Percentiles rank a stretch among this genome's conserved stretches.
Evolutionary conservation across 257 asterid genomes (phyloP).

Genomic region (Misopates orontium): DNA sequence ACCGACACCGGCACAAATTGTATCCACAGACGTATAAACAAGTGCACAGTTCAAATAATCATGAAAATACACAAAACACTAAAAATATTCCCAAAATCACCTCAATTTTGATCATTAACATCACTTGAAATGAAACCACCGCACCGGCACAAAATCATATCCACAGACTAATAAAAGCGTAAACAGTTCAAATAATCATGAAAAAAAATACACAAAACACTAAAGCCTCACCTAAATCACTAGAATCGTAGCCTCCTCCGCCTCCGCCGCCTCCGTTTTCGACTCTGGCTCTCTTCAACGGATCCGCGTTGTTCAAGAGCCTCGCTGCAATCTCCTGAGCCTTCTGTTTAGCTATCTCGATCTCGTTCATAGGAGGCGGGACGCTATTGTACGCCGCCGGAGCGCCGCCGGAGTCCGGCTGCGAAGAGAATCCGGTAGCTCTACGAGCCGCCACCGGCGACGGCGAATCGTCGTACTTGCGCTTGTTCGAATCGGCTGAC

Average conservation of each 20-base stretch:
- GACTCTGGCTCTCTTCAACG: conserved; percentile 66
- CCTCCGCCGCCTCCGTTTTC: conserved; percentile 59
- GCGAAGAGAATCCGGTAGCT: conserved; percentile 78
- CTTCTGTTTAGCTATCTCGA: conserved; percentile 86
- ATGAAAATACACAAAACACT: too few relatives aligned
- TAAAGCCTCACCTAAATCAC: conserved; percentile 41
- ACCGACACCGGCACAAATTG: too few relatives aligned
- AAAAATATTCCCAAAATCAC: too few relatives aligned
- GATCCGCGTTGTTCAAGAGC: conserved; percentile 63
- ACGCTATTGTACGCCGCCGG: conserved; percentile 63
- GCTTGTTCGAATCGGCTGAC: conserved; percentile 56
- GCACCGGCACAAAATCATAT: too few relatives aligned
- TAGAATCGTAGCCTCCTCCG: conserved; percentile 52
- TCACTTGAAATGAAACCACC: too few relatives aligned
- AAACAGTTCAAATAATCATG: too few relatives aligned
- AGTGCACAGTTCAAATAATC: too few relatives aligned
- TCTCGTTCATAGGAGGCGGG: conserved; percentile 77
- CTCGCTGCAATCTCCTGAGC: conserved; percentile 94
- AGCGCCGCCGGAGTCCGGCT: conserved; percentile 51
- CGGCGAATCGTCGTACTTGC: conserved; percentile 78
- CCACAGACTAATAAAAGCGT: too few relatives aligned
- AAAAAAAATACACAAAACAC: background rate
- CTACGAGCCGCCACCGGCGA: conserved; percentile 56
- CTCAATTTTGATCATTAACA: too few relatives aligned
- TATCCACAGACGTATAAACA: too few relatives aligned